These are phyloP conservation scores for Aspergillus nomiae DNA, from an alignment of 2,329 filamentous ascomycete species.

Conservation along the genomic window DNA sequence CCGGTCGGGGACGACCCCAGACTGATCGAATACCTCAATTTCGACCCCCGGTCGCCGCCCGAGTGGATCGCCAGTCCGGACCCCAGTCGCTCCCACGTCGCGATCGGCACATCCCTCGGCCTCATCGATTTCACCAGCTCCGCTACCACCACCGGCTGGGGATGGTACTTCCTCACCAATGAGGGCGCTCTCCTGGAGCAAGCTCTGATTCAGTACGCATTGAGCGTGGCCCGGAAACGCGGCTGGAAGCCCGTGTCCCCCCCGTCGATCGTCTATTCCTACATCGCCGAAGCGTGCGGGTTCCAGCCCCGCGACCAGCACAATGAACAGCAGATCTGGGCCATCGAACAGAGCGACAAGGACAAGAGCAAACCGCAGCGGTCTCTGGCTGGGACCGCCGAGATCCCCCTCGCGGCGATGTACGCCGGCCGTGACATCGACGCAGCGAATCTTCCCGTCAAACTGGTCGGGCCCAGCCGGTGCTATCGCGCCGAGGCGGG, in stretches of 20 bases:
- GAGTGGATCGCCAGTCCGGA: conserved; percentile 31
- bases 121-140: conserved; percentile 88
- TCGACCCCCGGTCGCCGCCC: conserved; percentile 54
- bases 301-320: conserved; percentile 91
- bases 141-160: conserved; percentile 85
- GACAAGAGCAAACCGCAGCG: conserved; percentile 70
- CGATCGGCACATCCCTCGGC: conserved; percentile 82
- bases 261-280: conserved; percentile 86
- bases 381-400: conserved; percentile 82
- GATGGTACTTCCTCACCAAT: conserved; percentile 95
- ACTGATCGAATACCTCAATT: conserved; percentile 78
- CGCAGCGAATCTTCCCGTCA: conserved; percentile 68
- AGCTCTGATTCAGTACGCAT: conserved; percentile 83
- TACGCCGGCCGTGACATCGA: conserved; percentile 73
- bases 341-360: conserved; percentile 66
- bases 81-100: conserved; percentile 69
- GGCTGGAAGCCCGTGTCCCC: conserved; percentile 83
- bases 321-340: conserved; percentile 90
- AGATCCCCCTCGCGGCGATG: conserved; percentile 93
- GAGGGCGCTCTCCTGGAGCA: conserved; percentile 94
- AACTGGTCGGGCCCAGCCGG: conserved; percentile 80
- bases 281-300: conserved; percentile 87
- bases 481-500: conserved; percentile 96
- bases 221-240: conserved; percentile 68
- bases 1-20: conserved; percentile 68